Conservation (phyloP, 805 yeast genomes). For the Myxozyma sirexii region DNA sequence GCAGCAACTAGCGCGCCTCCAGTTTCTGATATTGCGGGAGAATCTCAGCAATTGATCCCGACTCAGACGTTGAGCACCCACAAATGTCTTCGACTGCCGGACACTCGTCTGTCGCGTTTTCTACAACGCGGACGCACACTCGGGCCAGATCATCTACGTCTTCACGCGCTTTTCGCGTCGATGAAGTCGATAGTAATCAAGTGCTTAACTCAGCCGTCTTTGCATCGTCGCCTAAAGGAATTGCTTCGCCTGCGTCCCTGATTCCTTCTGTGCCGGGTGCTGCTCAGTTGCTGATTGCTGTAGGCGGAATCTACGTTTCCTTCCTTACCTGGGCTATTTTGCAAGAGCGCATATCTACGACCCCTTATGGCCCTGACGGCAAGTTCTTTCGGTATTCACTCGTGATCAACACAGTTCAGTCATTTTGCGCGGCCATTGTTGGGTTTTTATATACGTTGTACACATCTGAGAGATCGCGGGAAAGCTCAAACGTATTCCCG, state of each 20-base stretch:
- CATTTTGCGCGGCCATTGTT: conserved; percentile 66
- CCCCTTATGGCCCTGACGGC: conserved; percentile 62
- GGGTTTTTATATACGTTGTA: conserved; percentile 61
- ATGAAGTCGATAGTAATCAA: background rate
- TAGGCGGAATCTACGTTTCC: conserved; percentile 76
- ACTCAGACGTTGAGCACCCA: no score
- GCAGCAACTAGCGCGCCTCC: background rate
- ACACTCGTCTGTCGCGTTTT: background rate
- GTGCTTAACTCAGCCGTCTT: background rate
- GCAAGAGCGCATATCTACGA: conserved; percentile 83
- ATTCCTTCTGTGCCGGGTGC: conserved; percentile 1
- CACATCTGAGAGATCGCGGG: background rate
- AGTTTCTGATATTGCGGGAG: no score
- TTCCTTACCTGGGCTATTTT: conserved; percentile 90
- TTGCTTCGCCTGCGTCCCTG: background rate
- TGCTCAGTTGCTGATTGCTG: conserved; percentile 39
- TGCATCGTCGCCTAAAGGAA: background rate
- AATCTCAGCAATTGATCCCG: no score
- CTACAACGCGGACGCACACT: background rate
- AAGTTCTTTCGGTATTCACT: conserved; percentile 73
- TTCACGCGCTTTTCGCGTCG: background rate
- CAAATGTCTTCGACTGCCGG: background rate
- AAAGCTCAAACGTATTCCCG: conserved; percentile 36
- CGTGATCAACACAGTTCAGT: conserved; percentile 75
- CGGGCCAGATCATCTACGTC: background rate